Base-by-base conservation (phyloP, 768 basidiomycete genomes). In the Tulasnella sp. region DNA sequence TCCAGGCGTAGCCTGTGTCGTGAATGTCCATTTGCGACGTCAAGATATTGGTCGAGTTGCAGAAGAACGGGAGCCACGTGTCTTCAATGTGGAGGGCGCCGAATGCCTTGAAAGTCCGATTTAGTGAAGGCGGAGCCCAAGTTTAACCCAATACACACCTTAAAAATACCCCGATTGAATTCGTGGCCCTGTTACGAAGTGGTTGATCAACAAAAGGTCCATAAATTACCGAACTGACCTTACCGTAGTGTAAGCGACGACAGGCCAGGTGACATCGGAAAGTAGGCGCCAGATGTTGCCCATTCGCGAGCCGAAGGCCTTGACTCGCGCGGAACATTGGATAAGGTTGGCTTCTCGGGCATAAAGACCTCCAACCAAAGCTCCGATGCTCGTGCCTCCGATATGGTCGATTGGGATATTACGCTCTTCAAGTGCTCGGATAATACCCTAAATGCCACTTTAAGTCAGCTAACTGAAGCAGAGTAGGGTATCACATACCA, bases 1-100 rank as follows among this genome's bases (percentile, higher is more conserved):
- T 89, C 97, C 97, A 99, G 18, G 98, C 97, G 86, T 98, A 99
- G n/a, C 98, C 98, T 18, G 95, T 94, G 82, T 97, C 94, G 83
- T 99, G 98, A 62, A 99, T 92, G 83, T 99, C 96, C 96, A 99
- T 99, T 12, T 92, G 89, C 12, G 96, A 98, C 71, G 94, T 95
- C 76, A 92, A 96, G 84, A 99, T 98, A 83, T 98, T 98, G 27
- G 98, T 97, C 2, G 97, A 95, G 83, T 99, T 99, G 86, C 96
- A 98, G 86, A 97, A 99, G 87, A 91, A 98, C 5, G 97, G 98
- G 8, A 99, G 88, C 98, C 97, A 99, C 94, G 98, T 97, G 85
- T 98, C 97, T 85, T 96, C 94, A 56, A 95, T 95, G 46, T 75
- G 62, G 34, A n/a, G 44, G 14, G 75, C 52, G 71, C 72, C 72